Conservation (phyloP, 2,329 filamentous ascomycete genomes). For the Penicillium freii region DNA sequence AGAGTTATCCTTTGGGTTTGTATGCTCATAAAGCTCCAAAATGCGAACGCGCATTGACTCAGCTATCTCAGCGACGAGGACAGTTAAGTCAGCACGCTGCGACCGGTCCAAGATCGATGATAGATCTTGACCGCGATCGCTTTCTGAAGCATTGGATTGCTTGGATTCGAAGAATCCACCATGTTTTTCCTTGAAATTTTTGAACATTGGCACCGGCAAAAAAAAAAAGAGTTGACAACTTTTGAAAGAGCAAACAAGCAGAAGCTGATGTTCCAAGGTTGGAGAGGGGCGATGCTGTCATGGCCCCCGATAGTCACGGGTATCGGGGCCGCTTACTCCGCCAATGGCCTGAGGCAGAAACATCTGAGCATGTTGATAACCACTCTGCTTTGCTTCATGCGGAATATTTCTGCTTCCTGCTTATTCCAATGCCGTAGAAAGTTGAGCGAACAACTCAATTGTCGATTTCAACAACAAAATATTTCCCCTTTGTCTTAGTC, state of each 20-base stretch:
- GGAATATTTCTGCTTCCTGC: background rate
- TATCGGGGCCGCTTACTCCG: conserved; percentile 6
- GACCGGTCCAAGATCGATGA: conserved; percentile 42
- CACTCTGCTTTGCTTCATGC: background rate
- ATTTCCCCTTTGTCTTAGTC: conserved; percentile 64
- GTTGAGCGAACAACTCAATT: conserved; percentile 1
- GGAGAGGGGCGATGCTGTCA: conserved; percentile 10
- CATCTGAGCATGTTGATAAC: background rate
- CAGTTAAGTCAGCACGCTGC: conserved; percentile 44
- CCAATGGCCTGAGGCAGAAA: conserved; percentile 3
- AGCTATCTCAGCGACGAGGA: conserved; percentile 41
- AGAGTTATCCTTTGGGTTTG: conserved; percentile 6
- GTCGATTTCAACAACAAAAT: conserved; percentile 68
- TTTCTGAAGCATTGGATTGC: conserved; percentile 21
- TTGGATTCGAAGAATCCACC: conserved; percentile 30
- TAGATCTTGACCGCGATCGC: conserved; percentile 39
- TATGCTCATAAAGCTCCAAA: conserved; percentile 38
- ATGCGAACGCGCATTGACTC: conserved; percentile 43
- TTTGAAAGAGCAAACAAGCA: background rate
- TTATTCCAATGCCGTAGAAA: background rate
- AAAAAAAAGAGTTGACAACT: background rate
- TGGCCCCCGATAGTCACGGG: background rate
- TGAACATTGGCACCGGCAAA: conserved; percentile 28
- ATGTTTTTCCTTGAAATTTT: conserved; percentile 35
- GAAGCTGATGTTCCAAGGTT: background rate